Evolutionary conservation across 805 yeast genomes (phyloP).

Genomic region (Priceomyces castillae): DNA sequence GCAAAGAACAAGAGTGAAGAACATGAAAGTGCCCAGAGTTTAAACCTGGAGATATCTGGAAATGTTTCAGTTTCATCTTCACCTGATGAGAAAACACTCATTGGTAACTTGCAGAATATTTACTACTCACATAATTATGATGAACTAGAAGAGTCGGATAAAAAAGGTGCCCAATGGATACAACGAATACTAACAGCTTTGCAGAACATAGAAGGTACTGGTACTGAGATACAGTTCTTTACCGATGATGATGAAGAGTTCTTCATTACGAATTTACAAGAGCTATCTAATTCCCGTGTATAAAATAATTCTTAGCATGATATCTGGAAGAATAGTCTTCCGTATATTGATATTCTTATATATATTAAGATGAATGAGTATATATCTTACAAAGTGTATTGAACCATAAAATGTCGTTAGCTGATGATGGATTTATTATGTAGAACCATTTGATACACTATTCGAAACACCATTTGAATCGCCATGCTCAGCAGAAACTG

Average conservation of each 20-base stretch:
- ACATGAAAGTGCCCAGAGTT: not conserved
- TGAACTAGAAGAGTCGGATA: constrained; percentile 37
- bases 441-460: not conserved
- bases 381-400: not conserved
- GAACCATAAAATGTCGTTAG: not conserved
- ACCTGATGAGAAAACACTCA: constrained; percentile 1
- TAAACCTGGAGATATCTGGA: not conserved
- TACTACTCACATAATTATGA: constrained; percentile 22
- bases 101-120: constrained; percentile 24
- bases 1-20: not conserved
- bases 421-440: not conserved
- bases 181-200: constrained; percentile 29
- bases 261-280: constrained; percentile 16
- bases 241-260: constrained; percentile 35
- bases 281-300: not conserved
- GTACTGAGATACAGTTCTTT: constrained; percentile 30
- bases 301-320: not conserved
- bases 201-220: constrained; percentile 26
- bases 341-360: not conserved
- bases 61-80: not conserved
- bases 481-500: not conserved
- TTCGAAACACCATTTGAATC: not conserved
- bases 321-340: not conserved
- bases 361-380: not conserved
- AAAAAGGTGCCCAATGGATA: constrained; percentile 38